Evolutionary conservation across 2,329 filamentous ascomycete species (phyloP).

Genomic region (Colletotrichum tabaci): DNA sequence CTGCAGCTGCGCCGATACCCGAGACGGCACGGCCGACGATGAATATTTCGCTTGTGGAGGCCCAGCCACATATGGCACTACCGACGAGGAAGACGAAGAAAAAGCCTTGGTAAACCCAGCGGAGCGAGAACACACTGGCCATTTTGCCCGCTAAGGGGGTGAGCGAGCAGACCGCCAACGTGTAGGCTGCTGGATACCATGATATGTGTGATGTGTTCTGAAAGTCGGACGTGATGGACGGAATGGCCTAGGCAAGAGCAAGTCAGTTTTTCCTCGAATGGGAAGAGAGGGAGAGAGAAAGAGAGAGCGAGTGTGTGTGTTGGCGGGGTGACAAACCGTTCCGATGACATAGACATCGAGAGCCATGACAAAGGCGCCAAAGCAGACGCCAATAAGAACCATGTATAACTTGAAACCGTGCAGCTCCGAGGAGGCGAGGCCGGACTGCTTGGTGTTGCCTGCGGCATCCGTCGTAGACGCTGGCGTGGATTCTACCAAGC

Average conservation of each 20-base stretch:
- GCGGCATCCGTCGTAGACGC: neutral
- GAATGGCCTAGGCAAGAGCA: constrained; percentile 8
- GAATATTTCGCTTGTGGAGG: constrained; percentile 7
- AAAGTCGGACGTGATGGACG: constrained; percentile 6
- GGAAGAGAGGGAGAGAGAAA: neutral
- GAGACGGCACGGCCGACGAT: constrained; percentile 4
- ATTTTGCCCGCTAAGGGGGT: constrained; percentile 12
- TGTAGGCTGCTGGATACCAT: constrained; percentile 5
- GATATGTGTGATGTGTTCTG: constrained; percentile 12
- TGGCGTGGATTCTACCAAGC: neutral
- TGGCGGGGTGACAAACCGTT: neutral
- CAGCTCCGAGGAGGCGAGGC: neutral
- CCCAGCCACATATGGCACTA: constrained; percentile 10
- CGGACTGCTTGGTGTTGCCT: neutral
- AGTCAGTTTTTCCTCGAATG: neutral
- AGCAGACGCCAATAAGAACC: constrained; percentile 8
- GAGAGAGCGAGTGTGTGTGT: neutral
- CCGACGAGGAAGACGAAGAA: constrained; percentile 5
- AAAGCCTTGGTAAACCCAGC: constrained; percentile 5
- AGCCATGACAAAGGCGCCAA: constrained; percentile 11
- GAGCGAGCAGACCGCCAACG: constrained; percentile 8
- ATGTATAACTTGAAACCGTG: constrained; percentile 10
- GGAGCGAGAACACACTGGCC: constrained; percentile 6
- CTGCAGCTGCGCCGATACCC: neutral
- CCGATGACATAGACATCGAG: constrained; percentile 12